Evolutionary conservation across 805 yeast species (phyloP), one percentile per base, ranked within the genome.

Genomic region (Alloascoidea africana): DNA sequence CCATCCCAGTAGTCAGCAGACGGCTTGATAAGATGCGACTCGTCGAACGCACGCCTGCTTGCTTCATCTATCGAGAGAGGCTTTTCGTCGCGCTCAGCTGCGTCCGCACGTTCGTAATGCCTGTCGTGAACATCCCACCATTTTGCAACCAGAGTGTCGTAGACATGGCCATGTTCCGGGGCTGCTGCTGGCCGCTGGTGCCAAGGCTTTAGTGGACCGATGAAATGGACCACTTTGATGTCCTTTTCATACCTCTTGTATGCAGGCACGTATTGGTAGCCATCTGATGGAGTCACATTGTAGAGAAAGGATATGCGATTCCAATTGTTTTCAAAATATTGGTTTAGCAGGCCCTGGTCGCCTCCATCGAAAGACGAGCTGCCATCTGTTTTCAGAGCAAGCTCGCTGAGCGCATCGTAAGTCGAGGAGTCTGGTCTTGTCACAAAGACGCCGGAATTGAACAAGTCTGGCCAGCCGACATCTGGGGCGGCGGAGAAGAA

Each of bases 381-480:
- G n/a, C 38, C 19, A 11, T 47, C 47, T 8, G 44, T 41, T 41
- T 33, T 46, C 27, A 17, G 40, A 15, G 56, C 46, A 3, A 49
- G 44, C 1, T 44, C 36, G 17, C 53, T 42, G 36, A 85, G 61
- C 19, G 59, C 56, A 3, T 53, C 42, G 45, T 60, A 76, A 15
- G 63, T 65, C 0, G 45, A 42, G 1, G 43, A 32, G 45, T 62
- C 59, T 3, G 94, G 94, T 27, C 63, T 62, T 17, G 75, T 52
- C 3, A 75, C 60, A 49, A 84, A 62, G 15, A 84, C 71, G 3
- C 95, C 94, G 19, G 86, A 71, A 55, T 85, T 84, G 62, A 85
- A 85, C 48, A 79, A 66, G 58, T 85, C 95, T 0, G 94, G 94
- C 82, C 93, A 85, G 11, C 94, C 94, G n/a, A 73, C 63, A 57